Evolutionary conservation across 164 flowering plant genomes (phyloP).

Genomic region (Piper betle): DNA sequence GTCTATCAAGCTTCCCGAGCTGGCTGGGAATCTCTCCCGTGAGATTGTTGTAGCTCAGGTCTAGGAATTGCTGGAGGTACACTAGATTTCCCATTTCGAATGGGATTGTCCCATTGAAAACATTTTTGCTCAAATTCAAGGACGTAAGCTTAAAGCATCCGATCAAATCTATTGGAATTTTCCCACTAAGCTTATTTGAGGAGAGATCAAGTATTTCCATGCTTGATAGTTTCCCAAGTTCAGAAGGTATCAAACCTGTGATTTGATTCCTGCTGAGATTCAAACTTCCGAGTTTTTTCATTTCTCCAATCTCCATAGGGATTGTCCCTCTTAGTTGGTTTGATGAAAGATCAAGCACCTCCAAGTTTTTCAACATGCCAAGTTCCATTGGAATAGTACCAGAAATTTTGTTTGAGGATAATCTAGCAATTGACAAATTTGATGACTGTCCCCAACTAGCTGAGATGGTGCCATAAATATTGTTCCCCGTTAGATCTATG

Average conservation of each 20-base stretch:
- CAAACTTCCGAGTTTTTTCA: background rate
- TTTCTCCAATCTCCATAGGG: background rate
- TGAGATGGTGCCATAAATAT: background rate
- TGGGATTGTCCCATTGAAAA: no score
- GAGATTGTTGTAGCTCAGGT: no score
- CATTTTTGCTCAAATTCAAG: no score
- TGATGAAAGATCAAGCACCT: background rate
- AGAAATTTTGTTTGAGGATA: background rate
- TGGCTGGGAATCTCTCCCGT: no score
- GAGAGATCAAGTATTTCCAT: background rate
- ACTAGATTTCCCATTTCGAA: constrained; percentile 11
- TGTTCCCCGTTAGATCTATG: background rate
- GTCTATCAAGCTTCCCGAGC: no score
- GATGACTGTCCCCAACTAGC: background rate
- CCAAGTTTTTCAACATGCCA: background rate
- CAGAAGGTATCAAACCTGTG: background rate
- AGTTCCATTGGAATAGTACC: background rate
- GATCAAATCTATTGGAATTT: no score
- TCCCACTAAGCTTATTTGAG: no score
- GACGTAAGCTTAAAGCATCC: no score
- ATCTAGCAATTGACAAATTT: background rate
- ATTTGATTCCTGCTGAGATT: background rate
- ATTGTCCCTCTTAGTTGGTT: background rate
- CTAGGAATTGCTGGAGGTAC: constrained; percentile 6
- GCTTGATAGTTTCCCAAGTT: background rate